Base-by-base conservation (phyloP, 2,329 filamentous ascomycete species). In the Penicillium carneum region DNA sequence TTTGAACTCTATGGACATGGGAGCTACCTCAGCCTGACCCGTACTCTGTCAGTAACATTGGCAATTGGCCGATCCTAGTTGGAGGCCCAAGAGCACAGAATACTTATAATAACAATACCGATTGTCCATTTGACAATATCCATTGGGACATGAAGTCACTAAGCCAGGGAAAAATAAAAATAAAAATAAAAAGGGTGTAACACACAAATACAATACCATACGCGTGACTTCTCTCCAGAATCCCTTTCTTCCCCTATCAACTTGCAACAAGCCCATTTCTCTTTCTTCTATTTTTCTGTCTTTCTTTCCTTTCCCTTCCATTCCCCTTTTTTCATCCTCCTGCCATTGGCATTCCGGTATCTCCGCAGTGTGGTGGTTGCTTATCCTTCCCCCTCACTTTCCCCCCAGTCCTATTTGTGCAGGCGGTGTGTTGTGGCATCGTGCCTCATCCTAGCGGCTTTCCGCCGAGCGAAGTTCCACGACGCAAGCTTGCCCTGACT, bases 351-450 rank as follows among this genome's bases (percentile, higher is more conserved):
- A 59, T 47, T 52, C 31, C 56, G 57, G n/a, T 48, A 56, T 43
- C 45, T 52, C 36, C 43, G 34, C 51, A 39, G 18, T 38, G 55
- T 50, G 59, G 49, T 53, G 46, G 41, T 56, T 59, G 62, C 50
- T 43, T 18, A 54, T 63, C 59, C 61, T 55, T 55, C 59, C 59
- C 61, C 47, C 53, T 59, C 46, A 59, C 55, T 57, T 55, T 49
- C 59, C 57, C 61, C 51, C 31, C 39, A 34, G 52, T 66, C 64
- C 66, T 69, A 57, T 69, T 70, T 66, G 72, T 72, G 74, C 73
- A 76, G 75, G 74, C 75, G 75, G 77, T 78, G 76, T 77, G 69
- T 70, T 71, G 70, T 73, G 70, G 72, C 70, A 70, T 68, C 63
- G 67, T 71, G 67, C 73, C 68, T 71, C 62, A 63, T 64, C 66